A percentile compares a stretch with the other conserved stretches of the same genome.
Evolutionary conservation across 192 early-diverging fungal species (phyloP).

Genomic region (Funneliformis mosseae): DNA sequence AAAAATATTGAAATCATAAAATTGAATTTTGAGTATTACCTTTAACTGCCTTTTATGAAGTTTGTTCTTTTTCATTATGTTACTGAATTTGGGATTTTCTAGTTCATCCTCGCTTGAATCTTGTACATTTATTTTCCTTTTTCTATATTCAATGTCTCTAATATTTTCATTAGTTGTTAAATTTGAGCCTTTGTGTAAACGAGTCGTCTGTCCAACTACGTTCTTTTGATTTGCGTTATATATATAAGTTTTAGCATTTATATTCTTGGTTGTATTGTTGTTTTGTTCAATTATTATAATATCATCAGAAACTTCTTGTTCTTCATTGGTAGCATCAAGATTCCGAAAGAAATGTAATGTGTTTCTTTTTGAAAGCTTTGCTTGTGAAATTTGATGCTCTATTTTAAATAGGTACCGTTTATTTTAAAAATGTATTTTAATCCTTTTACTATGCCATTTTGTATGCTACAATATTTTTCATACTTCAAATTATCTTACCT

Average conservation of each 20-base stretch:
- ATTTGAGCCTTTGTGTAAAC: not conserved
- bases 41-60: too few relatives aligned
- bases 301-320: not conserved
- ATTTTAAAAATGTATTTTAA: too few relatives aligned
- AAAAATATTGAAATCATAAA: not conserved
- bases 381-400: not conserved
- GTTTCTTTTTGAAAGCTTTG: not conserved
- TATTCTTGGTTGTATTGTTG: not conserved
- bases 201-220: not conserved
- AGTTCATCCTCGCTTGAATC: not conserved
- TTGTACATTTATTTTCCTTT: not conserved
- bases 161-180: not conserved
- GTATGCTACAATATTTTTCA: not conserved
- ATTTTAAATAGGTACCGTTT: not conserved
- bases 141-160: not conserved
- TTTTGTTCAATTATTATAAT: not conserved
- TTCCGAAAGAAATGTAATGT: not conserved
- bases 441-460: not conserved
- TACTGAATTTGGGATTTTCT: not conserved
- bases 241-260: not conserved
- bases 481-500: not conserved
- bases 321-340: too few relatives aligned
- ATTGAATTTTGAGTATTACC: not conserved
- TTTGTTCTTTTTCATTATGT: not conserved
- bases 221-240: not conserved